These are phyloP conservation scores for Gremmenia infestans DNA, from an alignment of 2,329 filamentous ascomycete genomes.

Conservation along the genomic window DNA sequence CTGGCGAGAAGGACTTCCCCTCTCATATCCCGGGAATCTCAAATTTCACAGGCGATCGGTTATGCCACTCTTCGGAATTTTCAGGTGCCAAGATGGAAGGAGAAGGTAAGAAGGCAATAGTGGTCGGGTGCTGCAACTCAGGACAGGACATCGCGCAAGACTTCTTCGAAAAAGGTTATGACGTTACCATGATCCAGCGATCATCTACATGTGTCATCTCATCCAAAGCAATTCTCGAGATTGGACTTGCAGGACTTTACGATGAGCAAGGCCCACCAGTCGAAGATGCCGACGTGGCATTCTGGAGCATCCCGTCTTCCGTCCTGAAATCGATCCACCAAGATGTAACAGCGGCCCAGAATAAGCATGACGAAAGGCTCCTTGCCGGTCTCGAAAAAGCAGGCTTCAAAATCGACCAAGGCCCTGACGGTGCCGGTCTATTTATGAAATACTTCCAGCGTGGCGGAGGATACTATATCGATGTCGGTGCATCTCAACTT, in stretches of 20 bases:
- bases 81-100: constrained; percentile 43
- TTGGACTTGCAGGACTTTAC: constrained; percentile 38
- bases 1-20: constrained; percentile 55
- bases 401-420: constrained; percentile 55
- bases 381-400: constrained; percentile 47
- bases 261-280: constrained; percentile 39
- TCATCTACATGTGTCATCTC: constrained; percentile 61
- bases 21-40: constrained; percentile 41
- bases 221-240: constrained; percentile 39
- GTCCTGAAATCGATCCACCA: constrained; percentile 56
- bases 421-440: constrained; percentile 49
- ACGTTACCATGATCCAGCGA: constrained; percentile 66
- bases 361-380: constrained; percentile 33
- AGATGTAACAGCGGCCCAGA: constrained; percentile 37
- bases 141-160: constrained; percentile 66
- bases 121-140: constrained; percentile 65
- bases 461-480: constrained; percentile 55
- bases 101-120: constrained; percentile 54
- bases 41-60: constrained; percentile 49
- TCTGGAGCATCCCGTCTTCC: constrained; percentile 52
- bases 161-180: constrained; percentile 59
- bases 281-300: constrained; percentile 61
- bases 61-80: constrained; percentile 61
- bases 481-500: constrained; percentile 49
- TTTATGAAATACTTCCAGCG: constrained; percentile 56